These are phyloP conservation scores for Azolla pinnata DNA, from an alignment of 75 land plant genomes.

Conservation along the genomic window DNA sequence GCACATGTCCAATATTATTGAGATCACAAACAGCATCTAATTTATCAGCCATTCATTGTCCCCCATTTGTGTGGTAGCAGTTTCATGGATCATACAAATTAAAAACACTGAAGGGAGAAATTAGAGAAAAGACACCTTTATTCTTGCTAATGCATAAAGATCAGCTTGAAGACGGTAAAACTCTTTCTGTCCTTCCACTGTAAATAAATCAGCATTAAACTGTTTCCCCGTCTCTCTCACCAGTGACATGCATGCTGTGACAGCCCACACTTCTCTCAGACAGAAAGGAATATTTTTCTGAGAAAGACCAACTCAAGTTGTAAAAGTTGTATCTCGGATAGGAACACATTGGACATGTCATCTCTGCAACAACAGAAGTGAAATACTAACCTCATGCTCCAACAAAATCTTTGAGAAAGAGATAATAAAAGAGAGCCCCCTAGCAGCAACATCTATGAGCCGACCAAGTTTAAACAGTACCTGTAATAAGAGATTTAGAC, in stretches of 20 bases:
- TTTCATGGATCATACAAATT: too few relatives aligned
- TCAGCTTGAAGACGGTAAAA: conserved; percentile 82
- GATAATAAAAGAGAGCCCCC: conserved; percentile 76
- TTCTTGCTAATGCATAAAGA: conserved; percentile 62
- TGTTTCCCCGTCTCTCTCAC: conserved; percentile 46
- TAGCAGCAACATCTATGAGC: conserved; percentile 73
- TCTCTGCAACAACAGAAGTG: too few relatives aligned
- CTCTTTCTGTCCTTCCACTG: conserved; percentile 74
- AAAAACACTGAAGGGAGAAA: too few relatives aligned
- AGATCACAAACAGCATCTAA: too few relatives aligned
- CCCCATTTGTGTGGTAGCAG: too few relatives aligned
- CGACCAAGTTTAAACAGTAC: conserved; percentile 68
- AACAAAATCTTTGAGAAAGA: conserved; percentile 67
- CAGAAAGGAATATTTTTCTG: conserved; percentile 83
- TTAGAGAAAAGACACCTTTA: conserved; percentile 45
- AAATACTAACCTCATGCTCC: conserved; percentile 54
- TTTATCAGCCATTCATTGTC: too few relatives aligned
- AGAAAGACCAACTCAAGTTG: neutral
- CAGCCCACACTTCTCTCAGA: conserved; percentile 89
- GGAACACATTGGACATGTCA: too few relatives aligned
- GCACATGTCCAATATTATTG: too few relatives aligned
- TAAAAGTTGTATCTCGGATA: conserved; percentile 2
- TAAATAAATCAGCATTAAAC: conserved; percentile 31
- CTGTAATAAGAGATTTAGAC: conserved; percentile 48
- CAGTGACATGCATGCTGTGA: conserved; percentile 74